Percentiles rank a stretch among this genome's conserved stretches.
Evolutionary conservation across 805 yeast genomes (phyloP).

Genomic region (Wickerhamiella lipophila): DNA sequence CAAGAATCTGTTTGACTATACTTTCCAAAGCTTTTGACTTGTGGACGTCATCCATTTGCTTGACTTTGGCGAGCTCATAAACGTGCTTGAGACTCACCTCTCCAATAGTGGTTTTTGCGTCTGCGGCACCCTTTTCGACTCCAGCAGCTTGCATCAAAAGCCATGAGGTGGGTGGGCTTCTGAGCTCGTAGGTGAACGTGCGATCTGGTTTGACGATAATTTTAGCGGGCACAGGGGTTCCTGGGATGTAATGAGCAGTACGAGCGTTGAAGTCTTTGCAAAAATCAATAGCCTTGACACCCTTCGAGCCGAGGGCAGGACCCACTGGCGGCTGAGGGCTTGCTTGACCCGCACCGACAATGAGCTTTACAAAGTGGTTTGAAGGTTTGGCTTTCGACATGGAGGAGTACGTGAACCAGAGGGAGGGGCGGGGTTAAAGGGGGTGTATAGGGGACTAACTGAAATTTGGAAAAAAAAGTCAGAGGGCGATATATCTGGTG

Average conservation of each 20-base stretch:
- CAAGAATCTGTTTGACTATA: conserved; percentile 68
- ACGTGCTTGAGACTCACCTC: conserved; percentile 69
- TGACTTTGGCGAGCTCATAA: conserved; percentile 88
- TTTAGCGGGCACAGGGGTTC: conserved; percentile 78
- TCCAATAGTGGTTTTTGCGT: conserved; percentile 41
- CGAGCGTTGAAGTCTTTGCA: conserved; percentile 97
- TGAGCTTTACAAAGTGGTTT: conserved; percentile 53
- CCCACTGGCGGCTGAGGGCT: conserved; percentile 99
- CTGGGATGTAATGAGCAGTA: conserved; percentile 75
- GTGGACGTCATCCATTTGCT: conserved; percentile 73
- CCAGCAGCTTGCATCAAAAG: conserved; percentile 72
- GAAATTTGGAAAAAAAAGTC: too few relatives aligned
- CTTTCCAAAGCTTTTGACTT: conserved; percentile 55
- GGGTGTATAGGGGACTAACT: too few relatives aligned
- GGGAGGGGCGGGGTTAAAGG: not conserved
- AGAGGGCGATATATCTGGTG: too few relatives aligned
- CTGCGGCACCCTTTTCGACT: conserved; percentile 63
- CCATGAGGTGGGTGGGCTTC: conserved; percentile 86
- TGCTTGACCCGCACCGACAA: conserved; percentile 95
- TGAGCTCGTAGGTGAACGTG: conserved; percentile 70
- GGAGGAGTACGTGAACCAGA: not conserved
- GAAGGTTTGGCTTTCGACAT: conserved; percentile 19
- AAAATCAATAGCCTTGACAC: conserved; percentile 96
- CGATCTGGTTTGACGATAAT: conserved; percentile 88
- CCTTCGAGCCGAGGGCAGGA: conserved; percentile 96